Evolutionary conservation across 2,329 filamentous ascomycete species (phyloP).

Genomic region (Epichloe gansuensis): DNA sequence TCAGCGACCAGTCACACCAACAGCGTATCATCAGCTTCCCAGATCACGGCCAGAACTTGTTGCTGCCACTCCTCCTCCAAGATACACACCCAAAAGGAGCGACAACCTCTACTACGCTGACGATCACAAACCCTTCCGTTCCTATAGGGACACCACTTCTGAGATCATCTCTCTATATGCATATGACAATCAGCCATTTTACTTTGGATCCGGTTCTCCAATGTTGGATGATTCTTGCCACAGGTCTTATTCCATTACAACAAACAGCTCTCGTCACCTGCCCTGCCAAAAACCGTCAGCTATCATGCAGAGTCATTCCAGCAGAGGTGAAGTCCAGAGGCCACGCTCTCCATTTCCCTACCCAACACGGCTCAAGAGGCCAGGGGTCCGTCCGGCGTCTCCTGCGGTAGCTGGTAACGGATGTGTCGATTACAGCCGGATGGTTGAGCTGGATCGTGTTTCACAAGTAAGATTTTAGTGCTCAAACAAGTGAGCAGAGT

Average conservation of each 20-base stretch:
- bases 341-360: constrained; percentile 48
- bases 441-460: constrained; percentile 36
- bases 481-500: not conserved
- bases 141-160: constrained; percentile 38
- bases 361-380: constrained; percentile 43
- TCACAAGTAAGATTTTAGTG: constrained; percentile 27
- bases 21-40: constrained; percentile 16
- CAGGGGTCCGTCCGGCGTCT: constrained; percentile 36
- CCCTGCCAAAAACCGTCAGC: constrained; percentile 35
- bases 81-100: constrained; percentile 16
- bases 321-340: constrained; percentile 32
- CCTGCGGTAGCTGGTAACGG: constrained; percentile 37
- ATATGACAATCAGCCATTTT: constrained; percentile 35
- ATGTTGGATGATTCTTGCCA: constrained; percentile 33
- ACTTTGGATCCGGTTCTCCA: constrained; percentile 29
- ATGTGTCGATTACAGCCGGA: constrained; percentile 35
- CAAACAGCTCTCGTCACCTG: constrained; percentile 34
- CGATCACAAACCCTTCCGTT: constrained; percentile 33
- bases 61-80: constrained; percentile 16
- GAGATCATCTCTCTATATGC: constrained; percentile 46
- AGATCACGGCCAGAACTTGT: constrained; percentile 18
- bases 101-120: constrained; percentile 24
- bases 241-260: constrained; percentile 44
- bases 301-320: constrained; percentile 35
- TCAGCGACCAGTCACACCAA: constrained; percentile 17